Conservation (phyloP, 2,329 filamentous ascomycete species). For the Fusarium coffeatum region DNA sequence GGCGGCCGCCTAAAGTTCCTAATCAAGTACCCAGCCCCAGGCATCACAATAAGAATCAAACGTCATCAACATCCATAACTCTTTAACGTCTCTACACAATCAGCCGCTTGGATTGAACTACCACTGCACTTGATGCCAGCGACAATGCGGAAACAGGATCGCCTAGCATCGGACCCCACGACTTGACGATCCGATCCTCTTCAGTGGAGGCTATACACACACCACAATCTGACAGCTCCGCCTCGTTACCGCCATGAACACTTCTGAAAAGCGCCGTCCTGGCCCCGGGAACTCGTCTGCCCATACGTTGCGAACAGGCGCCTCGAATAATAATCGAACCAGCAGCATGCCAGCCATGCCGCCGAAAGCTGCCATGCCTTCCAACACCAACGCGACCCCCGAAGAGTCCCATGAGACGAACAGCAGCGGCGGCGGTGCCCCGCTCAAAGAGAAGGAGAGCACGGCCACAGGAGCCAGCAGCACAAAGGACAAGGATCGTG, state of each 20-base stretch:
- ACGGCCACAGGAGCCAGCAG: constrained; percentile 50
- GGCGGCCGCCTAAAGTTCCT: constrained; percentile 23
- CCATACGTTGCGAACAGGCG: constrained; percentile 39
- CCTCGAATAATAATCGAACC: constrained; percentile 46
- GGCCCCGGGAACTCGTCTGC: constrained; percentile 44
- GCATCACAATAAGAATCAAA: constrained; percentile 36
- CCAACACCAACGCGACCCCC: constrained; percentile 35
- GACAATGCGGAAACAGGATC: constrained; percentile 49
- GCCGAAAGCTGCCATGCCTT: constrained; percentile 48
- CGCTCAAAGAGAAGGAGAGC: constrained; percentile 45
- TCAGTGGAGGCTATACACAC: constrained; percentile 26
- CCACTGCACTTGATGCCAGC: constrained; percentile 37
- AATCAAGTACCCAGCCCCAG: constrained; percentile 20
- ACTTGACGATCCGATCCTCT: constrained; percentile 44
- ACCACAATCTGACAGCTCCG: constrained; percentile 19
- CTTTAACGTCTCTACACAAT: neutral
- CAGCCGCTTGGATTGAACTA: constrained; percentile 3
- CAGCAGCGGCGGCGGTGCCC: constrained; percentile 45
- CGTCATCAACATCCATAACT: constrained; percentile 29
- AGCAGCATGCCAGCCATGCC: constrained; percentile 49
- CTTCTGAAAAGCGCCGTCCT: constrained; percentile 59
- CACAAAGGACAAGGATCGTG: constrained; percentile 48
- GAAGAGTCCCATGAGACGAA: constrained; percentile 46
- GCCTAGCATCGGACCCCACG: constrained; percentile 44
- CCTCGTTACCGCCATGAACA: constrained; percentile 50